Conservation (phyloP, 257 asterid species). For the Solanum stenotomum region DNA sequence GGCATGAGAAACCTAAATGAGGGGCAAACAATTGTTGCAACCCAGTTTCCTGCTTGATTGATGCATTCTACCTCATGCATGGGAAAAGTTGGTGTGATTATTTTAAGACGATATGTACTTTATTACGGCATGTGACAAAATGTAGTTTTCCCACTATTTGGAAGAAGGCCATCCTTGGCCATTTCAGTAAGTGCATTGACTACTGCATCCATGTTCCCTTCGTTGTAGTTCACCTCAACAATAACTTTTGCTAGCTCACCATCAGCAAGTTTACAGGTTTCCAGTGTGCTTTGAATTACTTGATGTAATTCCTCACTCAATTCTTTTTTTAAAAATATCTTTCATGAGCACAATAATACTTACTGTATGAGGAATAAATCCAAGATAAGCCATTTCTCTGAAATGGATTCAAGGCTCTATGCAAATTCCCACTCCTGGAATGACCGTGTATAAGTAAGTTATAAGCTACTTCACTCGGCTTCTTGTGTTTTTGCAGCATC, state of each 20-base stretch:
- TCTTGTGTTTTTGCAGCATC: conserved; percentile 40
- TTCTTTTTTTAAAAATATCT: conserved; percentile 50
- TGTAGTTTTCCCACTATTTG: conserved; percentile 37
- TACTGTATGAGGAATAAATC: conserved; percentile 54
- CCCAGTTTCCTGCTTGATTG: neutral
- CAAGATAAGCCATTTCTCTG: conserved; percentile 39
- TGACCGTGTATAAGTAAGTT: conserved; percentile 70
- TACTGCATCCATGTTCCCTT: conserved; percentile 76
- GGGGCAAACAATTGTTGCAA: neutral
- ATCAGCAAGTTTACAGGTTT: conserved; percentile 51
- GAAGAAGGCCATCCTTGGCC: conserved; percentile 89
- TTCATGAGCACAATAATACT: conserved; percentile 52
- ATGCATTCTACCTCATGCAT: neutral
- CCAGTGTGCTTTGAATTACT: conserved; percentile 39
- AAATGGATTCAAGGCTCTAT: conserved; percentile 47
- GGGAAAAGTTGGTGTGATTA: neutral
- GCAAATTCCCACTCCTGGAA: conserved; percentile 47
- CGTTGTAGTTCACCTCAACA: conserved; percentile 57
- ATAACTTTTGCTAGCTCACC: conserved; percentile 62
- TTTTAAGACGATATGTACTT: neutral
- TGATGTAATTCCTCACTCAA: conserved; percentile 38
- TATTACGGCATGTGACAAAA: neutral
- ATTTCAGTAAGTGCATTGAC: conserved; percentile 51
- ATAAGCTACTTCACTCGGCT: conserved; percentile 53
- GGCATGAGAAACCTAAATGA: neutral